A percentile compares a stretch with the other conserved stretches of the same genome.
Conservation (phyloP, 305 asterid genomes). For the Fraxinus dipetala region DNA sequence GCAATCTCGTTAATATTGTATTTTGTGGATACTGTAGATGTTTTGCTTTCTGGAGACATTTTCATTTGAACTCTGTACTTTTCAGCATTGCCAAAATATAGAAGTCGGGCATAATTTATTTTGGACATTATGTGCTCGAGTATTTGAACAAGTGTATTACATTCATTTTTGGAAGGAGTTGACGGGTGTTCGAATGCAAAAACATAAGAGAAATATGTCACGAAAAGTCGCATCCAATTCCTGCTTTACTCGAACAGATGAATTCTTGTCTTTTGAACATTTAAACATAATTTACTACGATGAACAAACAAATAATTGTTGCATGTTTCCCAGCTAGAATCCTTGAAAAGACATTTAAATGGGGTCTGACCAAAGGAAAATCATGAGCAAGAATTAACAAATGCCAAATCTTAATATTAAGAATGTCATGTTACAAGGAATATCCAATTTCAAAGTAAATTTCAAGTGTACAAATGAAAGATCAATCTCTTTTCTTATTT, state of each 20-base stretch:
- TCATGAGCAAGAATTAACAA: not conserved
- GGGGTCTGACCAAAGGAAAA: not conserved
- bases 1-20: constrained; percentile 11
- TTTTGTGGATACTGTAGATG: constrained; percentile 2
- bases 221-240: no score
- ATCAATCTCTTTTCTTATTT: not conserved
- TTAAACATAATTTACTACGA: not conserved
- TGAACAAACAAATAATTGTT: no score
- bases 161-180: not conserved
- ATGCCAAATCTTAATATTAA: no score
- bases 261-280: not conserved
- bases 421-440: not conserved
- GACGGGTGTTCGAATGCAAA: not conserved
- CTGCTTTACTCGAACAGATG: no score
- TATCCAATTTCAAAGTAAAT: not conserved
- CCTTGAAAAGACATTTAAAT: not conserved
- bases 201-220: not conserved
- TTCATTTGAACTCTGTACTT: not conserved
- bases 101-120: not conserved
- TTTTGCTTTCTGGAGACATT: not conserved
- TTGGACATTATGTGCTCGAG: not conserved
- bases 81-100: not conserved
- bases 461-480: not conserved
- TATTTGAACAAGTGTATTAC: not conserved
- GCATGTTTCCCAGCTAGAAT: no score